Evolutionary conservation across 2,329 filamentous ascomycete genomes (phyloP), one percentile per base, ranked within the genome.

Genomic region (Passalora sequoiae): DNA sequence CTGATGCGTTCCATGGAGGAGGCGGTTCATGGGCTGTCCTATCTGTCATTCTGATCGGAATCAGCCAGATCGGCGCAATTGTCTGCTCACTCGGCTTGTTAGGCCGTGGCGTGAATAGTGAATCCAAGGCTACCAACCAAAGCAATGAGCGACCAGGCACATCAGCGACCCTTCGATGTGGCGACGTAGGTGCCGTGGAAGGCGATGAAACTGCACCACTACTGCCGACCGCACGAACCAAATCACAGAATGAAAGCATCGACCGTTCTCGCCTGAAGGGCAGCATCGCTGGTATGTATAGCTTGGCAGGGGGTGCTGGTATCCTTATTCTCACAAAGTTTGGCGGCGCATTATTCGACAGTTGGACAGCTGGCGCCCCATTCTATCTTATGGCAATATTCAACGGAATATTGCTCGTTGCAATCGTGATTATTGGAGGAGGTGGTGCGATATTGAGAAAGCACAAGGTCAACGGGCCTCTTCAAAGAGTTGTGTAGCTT

Each of bases 381-480:
- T 97, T 98, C 63, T 95, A 89, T 62, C 83, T 97, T 74, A 91
- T 98, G 83, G 89, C 89, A 0, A 71, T 71, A 0, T 97, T 97
- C 63, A 97, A 97, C 61, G 85, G 68, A 0, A 51, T 87, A 1
- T 65, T 96, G 42, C 69, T 94, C 9, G 60, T 80, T 4, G 61
- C 58, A 2, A 60, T 65, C 13, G 21, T 59, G 3, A 16, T 56
- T 3, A 53, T 64, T 6, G 49, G 55, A 3, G 55, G 49, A 32
- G 51, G 57, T 12, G 36, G 21, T 12, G 47, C 45, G 10, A 12
- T 54, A 6, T 22, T 33, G 43, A 50, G 40, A 20, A 42, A 27
- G 37, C 46, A 41, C n/a, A 38, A 28, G 16, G 35, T 30, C n/a
- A n/a, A n/a, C n/a, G n/a, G n/a, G n/a, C n/a, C n/a, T n/a, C n/a